Evolutionary conservation across 495 filamentous ascomycete genomes (phyloP), one percentile per base, ranked within the genome.

Genomic region (Recurvomyces mirabilis): DNA sequence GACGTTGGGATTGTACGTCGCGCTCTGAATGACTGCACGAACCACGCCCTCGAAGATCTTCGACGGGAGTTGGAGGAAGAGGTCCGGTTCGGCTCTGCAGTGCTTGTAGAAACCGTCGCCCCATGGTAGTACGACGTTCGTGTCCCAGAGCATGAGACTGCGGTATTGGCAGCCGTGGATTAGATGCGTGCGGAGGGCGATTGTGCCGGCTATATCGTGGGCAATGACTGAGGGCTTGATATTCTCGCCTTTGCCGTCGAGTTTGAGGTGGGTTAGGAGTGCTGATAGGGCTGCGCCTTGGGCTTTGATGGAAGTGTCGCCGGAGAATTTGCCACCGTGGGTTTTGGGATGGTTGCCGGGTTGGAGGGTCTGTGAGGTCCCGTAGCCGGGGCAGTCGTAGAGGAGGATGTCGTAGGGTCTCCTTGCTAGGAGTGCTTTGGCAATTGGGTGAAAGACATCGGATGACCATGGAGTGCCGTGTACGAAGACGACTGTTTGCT

Each of bases 91-190:
- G 4, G 46, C 25, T 7, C 46, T 38, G 7, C 14, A 20, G 9
- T 42, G 38, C 46, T 49, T 49, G 39, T 49, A 49, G 32, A 49
- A 49, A 3, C 46, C 46, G 32, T 49, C 46, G 6, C 46, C 46
- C 46, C 46, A 49, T 10, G 46, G 46, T 13, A 49, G 31, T 4
- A 49, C 39, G 14, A 39, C 22, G 39, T 49, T 49, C 2, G 46
- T 38, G 22, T 49, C 46, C 14, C 19, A 9, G 7, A 49, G 38
- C 21, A 49, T 19, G 31, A 49, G 13, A 6, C 9, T 42, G 18
- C 17, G 18, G 39, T 36, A 49, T 13, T 49, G 38, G 24, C 38
- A 42, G 12, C 28, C 19, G 28, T 49, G 29, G 11, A 49, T 5
- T 2, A 49, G 39, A 22, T 49, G 46, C 11, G 46, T 24, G 1